Evolutionary conservation across 2,329 filamentous ascomycete species (phyloP), one percentile per base, ranked within the genome.

Genomic region (Diaporthe ilicicola): DNA sequence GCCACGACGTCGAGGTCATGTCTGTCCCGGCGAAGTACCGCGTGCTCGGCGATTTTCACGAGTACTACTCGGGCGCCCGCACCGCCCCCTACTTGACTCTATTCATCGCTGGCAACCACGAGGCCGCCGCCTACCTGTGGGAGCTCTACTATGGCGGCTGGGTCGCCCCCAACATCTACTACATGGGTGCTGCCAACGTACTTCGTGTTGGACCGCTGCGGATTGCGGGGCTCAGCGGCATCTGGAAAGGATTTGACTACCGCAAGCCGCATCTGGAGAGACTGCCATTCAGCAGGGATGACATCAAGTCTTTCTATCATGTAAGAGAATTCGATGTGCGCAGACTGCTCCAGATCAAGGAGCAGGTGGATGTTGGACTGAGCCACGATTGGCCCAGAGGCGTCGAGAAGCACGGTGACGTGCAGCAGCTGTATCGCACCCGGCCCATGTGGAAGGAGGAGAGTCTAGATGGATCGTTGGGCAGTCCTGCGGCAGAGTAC

Each of bases 111-210:
- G 96, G 96, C 2, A 99, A 99, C 79, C 96, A 99, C 78, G 96
- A 99, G 83, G 95, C 96, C 0, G 93, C 93, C 77, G 94, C 93
- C 64, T 91, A 98, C 81, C 85, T 97, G 6, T 96, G 91, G 85
- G 96, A 99, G 82, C 88, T 99, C 0, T 97, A 94, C 83, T 97
- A 98, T 79, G 96, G 96, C 65, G 96, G 96, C 64, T 99, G 96
- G 96, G 96, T 94, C 7, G 95, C 95, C 9, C 94, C 94, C 10
- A 97, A 96, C 75, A 98, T 99, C 74, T 99, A 98, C 85, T 99
- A 98, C 82, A 88, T 98, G 80, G 96, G 96, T 61, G 94, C 94
- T 42, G 94, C 96, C 72, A 98, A 97, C 78, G 91, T 99, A 10
- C 80, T 99, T 50, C 91, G 92, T 22, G 85, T 97, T 39, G 95